Evolutionary conservation across 805 yeast genomes (phyloP), one percentile per base, ranked within the genome.

Genomic region (Saccharomycopsis vini): DNA sequence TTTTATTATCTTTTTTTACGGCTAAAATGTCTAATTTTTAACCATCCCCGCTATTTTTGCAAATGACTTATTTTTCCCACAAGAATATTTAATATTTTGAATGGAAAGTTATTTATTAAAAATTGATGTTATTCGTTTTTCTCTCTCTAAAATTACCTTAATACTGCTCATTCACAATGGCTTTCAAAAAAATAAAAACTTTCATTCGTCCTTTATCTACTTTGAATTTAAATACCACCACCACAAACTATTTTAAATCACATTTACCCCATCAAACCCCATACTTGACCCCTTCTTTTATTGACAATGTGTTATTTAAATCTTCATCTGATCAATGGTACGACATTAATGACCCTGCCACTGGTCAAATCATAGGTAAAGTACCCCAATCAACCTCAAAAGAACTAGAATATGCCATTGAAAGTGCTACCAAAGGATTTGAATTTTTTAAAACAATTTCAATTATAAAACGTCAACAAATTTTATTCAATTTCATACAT

Each of bases 321-420:
- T 68, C 74, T 1, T 69, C 67, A 40, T 63, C 83, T 5, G 53
- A 63, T 12, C 67, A 68, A 49, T 73, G 87, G 87, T 77, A 71
- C 54, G 86, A 80, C 50, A 70, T 82, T 43, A 77, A 70, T 59
- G 90, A 81, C 58, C 90, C 90, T 19, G 83, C 89, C 46, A 81
- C 90, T 43, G 73, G 80, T 60, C 57, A 66, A 51, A 73, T 80
- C 38, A 77, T 82, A 33, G 68, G 82, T 24, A 68, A 72, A 52
- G 88, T 81, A 20, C 89, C 90, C 5, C 88, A 81, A 63, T 68
- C 77, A 32, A 81, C 90, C 15, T 73, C 71, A 5, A 72, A 65
- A 42, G 90, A 81, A 61, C 64, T 81, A 56, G 73, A 71, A 46
- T 71, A 68, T 18, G 88, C 89, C 5, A 77, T 81, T 41, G 76